These are phyloP conservation scores for Colletotrichum neosansevieriae DNA, from an alignment of 2,329 filamentous ascomycete genomes.

Conservation along the genomic window DNA sequence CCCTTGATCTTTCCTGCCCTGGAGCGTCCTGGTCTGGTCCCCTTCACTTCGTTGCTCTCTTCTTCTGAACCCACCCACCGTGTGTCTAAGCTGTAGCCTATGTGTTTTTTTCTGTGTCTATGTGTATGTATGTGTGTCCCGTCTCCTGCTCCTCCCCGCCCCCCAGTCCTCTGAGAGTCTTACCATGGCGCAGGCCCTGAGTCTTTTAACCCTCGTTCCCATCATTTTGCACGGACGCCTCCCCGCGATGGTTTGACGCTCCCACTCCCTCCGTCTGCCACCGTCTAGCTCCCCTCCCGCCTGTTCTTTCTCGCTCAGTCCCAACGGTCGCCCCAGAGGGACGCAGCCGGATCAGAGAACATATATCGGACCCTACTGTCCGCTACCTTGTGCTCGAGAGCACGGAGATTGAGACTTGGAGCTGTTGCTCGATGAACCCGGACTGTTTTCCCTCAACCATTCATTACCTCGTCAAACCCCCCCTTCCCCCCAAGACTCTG, in stretches of 20 bases:
- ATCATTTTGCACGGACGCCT: slow-evolving; percentile 39
- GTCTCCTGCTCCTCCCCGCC: neutral
- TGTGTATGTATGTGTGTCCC: slow-evolving; percentile 5
- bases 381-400: slow-evolving; percentile 18
- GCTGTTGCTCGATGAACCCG: slow-evolving; percentile 27
- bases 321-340: slow-evolving; percentile 25
- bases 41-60: slow-evolving; percentile 1
- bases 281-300: slow-evolving; percentile 36
- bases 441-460: neutral
- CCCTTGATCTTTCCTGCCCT: slow-evolving; percentile 27
- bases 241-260: slow-evolving; percentile 40
- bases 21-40: neutral
- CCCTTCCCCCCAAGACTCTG: neutral
- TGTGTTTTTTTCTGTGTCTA: neutral
- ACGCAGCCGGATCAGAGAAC: slow-evolving; percentile 20
- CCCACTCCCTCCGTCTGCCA: slow-evolving; percentile 24
- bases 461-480: neutral
- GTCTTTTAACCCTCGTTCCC: slow-evolving; percentile 28
- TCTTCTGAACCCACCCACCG: slow-evolving; percentile 2
- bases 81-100: neutral
- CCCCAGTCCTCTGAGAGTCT: slow-evolving; percentile 16
- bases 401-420: neutral
- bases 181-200: slow-evolving; percentile 28
- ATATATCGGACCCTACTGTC: slow-evolving; percentile 34
- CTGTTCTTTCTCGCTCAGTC: slow-evolving; percentile 7